A percentile compares a stretch with the other conserved stretches of the same genome.
phyloP scores from a whole-genome alignment of 2,329 filamentous ascomycete species.

The Daldinia sp. region DNA sequence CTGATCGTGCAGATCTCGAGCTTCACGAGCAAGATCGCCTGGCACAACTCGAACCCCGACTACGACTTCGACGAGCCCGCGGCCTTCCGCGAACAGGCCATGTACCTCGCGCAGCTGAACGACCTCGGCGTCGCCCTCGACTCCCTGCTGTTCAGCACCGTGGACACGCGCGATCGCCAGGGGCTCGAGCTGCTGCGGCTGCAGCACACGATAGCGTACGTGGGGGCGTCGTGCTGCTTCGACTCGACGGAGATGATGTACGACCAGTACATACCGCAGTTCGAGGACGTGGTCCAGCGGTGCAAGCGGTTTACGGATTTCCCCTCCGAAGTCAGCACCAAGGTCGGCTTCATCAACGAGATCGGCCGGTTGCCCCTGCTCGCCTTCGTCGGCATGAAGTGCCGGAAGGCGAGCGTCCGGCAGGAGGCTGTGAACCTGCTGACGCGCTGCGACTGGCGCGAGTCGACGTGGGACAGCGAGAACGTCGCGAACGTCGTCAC shows the following conservation, averaged over 20 bases:
- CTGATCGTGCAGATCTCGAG: slow-evolving; percentile 41
- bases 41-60: slow-evolving; percentile 44
- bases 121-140: slow-evolving; percentile 41
- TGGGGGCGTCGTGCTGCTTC: slow-evolving; percentile 46
- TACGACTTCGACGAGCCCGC: slow-evolving; percentile 41
- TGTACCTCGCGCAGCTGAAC: slow-evolving; percentile 35
- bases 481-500: slow-evolving; percentile 40
- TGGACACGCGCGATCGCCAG: slow-evolving; percentile 24
- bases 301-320: slow-evolving; percentile 30
- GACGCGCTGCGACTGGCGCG: slow-evolving; percentile 38
- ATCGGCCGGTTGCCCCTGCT: slow-evolving; percentile 43
- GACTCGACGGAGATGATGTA: slow-evolving; percentile 46
- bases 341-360: slow-evolving; percentile 47
- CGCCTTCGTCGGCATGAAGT: slow-evolving; percentile 46
- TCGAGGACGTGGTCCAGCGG: slow-evolving; percentile 41
- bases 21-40: slow-evolving; percentile 44
- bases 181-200: slow-evolving; percentile 41
- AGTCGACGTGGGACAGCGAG: slow-evolving; percentile 47
- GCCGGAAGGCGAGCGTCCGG: slow-evolving; percentile 39
- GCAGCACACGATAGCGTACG: slow-evolving; percentile 39
- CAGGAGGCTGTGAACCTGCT: slow-evolving; percentile 40
- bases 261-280: slow-evolving; percentile 44
- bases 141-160: slow-evolving; percentile 24
- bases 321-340: not conserved
- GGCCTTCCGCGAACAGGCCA: slow-evolving; percentile 39